Evolutionary conservation across 1,284 basidiomycete species (phyloP).

Genomic region (Malassezia slooffiae): DNA sequence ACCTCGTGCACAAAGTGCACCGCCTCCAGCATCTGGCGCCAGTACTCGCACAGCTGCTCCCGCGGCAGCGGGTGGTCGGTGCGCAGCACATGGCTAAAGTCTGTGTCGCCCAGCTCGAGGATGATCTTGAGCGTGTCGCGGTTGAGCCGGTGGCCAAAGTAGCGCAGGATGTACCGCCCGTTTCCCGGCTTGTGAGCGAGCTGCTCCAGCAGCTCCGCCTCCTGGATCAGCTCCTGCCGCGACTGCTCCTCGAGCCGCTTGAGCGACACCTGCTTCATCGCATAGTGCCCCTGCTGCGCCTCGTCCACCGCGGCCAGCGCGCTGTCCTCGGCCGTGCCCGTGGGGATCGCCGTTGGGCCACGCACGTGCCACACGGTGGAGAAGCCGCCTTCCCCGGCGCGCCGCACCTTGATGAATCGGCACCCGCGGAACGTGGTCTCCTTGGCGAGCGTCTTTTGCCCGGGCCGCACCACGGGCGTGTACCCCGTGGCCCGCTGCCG

Average conservation of each 20-base stretch:
- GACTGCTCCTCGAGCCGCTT: slow-evolving; percentile 39
- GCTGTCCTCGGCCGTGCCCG: slow-evolving; percentile 16
- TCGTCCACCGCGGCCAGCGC: slow-evolving; percentile 25
- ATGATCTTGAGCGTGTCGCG: slow-evolving; percentile 39
- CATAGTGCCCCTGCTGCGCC: slow-evolving; percentile 38
- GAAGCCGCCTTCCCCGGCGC: slow-evolving; percentile 41
- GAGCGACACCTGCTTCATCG: slow-evolving; percentile 43
- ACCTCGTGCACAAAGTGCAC: slow-evolving; percentile 44
- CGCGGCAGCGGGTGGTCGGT: slow-evolving; percentile 25
- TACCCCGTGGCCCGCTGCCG: slow-evolving; percentile 5
- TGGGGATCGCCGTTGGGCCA: slow-evolving; percentile 26
- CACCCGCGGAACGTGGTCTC: slow-evolving; percentile 27
- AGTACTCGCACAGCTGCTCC: slow-evolving; percentile 32
- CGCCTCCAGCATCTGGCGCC: slow-evolving; percentile 44
- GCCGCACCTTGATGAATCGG: slow-evolving; percentile 34
- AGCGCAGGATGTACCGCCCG: slow-evolving; percentile 38
- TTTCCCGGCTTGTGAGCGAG: slow-evolving; percentile 30
- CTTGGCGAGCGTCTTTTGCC: slow-evolving; percentile 3
- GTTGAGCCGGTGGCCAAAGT: slow-evolving; percentile 41
- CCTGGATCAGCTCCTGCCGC: slow-evolving; percentile 39
- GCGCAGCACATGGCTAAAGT: slow-evolving; percentile 33
- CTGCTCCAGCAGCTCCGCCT: slow-evolving; percentile 36
- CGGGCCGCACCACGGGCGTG: background rate
- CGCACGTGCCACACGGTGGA: slow-evolving; percentile 40
- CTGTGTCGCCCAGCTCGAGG: slow-evolving; percentile 41